phyloP scores from a whole-genome alignment of 2,329 filamentous ascomycete genomes.

The Ceratocystiopsis minuta region DNA sequence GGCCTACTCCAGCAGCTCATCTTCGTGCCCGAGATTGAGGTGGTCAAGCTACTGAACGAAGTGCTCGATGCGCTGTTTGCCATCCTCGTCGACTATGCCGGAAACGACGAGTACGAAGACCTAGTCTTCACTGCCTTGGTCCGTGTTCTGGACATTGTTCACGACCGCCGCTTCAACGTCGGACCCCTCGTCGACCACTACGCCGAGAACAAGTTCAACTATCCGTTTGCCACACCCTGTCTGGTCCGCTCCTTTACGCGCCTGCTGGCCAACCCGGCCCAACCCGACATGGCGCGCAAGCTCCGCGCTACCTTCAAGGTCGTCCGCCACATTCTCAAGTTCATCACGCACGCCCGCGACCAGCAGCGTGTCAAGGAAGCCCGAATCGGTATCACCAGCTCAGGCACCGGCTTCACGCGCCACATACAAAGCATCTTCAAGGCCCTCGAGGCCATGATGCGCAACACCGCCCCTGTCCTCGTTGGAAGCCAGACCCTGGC shows the following conservation, averaged over 20 bases:
- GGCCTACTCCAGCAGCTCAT: constrained; percentile 64
- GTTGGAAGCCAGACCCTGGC: constrained; percentile 89
- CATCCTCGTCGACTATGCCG: constrained; percentile 78
- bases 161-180: constrained; percentile 85
- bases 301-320: constrained; percentile 90
- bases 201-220: constrained; percentile 75
- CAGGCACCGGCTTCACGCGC: constrained; percentile 55
- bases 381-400: constrained; percentile 65
- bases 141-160: constrained; percentile 77
- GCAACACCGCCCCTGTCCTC: constrained; percentile 64
- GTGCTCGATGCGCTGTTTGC: constrained; percentile 85
- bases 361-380: constrained; percentile 82
- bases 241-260: constrained; percentile 74
- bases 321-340: constrained; percentile 78
- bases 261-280: constrained; percentile 64
- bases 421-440: constrained; percentile 80
- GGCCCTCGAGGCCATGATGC: constrained; percentile 77
- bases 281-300: constrained; percentile 66
- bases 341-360: constrained; percentile 75
- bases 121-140: constrained; percentile 81
- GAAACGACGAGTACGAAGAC: constrained; percentile 82
- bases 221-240: constrained; percentile 79
- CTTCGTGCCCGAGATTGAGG: constrained; percentile 92
- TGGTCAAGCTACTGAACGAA: constrained; percentile 80
- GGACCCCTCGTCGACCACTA: constrained; percentile 84